Conservation (phyloP, 108 stramenopile genomes). For the Asterionellopsis glacialis region DNA sequence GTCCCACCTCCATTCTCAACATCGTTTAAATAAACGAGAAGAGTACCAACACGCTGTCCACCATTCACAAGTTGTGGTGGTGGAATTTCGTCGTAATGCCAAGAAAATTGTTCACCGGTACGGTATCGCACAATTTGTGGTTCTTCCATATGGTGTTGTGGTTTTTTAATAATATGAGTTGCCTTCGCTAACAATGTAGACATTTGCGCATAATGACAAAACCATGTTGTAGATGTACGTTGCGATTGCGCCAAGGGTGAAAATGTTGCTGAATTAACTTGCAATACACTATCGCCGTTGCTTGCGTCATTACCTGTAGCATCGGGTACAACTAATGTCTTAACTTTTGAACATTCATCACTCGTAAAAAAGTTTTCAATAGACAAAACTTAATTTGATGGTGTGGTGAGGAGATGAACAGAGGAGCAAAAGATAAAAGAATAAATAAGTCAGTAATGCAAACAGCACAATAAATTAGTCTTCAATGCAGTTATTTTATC, state of each 20-base stretch:
- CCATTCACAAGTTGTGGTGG: slow-evolving; percentile 45
- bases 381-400: slow-evolving; percentile 24
- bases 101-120: slow-evolving; percentile 70
- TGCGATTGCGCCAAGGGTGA: slow-evolving; percentile 39
- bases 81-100: slow-evolving; percentile 78
- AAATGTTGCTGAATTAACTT: slow-evolving; percentile 59
- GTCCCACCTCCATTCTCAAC: slow-evolving; percentile 61
- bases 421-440: too few relatives aligned
- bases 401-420: too few relatives aligned
- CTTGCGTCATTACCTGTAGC: too few relatives aligned
- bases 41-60: slow-evolving; percentile 78
- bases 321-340: too few relatives aligned
- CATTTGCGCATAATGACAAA: slow-evolving; percentile 50
- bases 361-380: slow-evolving; percentile 69
- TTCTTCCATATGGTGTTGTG: slow-evolving; percentile 58
- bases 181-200: slow-evolving; percentile 61
- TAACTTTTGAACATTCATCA: slow-evolving; percentile 48
- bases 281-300: slow-evolving; percentile 4
- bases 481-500: too few relatives aligned
- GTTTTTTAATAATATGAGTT: slow-evolving; percentile 37
- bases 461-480: too few relatives aligned
- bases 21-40: too few relatives aligned
- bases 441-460: too few relatives aligned
- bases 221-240: slow-evolving; percentile 83
- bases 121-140: slow-evolving; percentile 75